phyloP scores from a whole-genome alignment of 2,329 filamentous ascomycete genomes.

The Dothideomycetes sp. region DNA sequence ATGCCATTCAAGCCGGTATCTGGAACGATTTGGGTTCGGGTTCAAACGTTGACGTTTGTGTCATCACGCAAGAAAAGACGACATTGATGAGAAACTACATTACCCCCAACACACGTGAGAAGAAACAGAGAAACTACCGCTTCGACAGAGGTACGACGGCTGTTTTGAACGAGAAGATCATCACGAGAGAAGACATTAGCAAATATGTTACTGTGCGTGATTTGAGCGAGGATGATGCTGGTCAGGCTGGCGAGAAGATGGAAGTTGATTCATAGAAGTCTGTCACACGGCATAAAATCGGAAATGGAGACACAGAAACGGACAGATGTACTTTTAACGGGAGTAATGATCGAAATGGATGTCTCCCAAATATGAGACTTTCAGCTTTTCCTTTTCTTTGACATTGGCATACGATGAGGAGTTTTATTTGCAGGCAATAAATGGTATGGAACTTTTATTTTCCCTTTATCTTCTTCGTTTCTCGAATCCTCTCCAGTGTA shows the following conservation, averaged over 20 bases:
- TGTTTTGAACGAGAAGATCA: conserved; percentile 90
- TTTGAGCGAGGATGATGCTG: conserved; percentile 58
- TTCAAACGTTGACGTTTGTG: conserved; percentile 92
- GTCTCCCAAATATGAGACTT: too few relatives aligned
- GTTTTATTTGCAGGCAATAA: too few relatives aligned
- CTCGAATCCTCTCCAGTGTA: too few relatives aligned
- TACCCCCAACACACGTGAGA: conserved; percentile 80
- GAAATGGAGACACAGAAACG: too few relatives aligned
- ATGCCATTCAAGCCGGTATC: conserved; percentile 92
- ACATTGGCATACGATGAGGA: too few relatives aligned
- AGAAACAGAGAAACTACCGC: conserved; percentile 88
- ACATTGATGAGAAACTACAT: conserved; percentile 87
- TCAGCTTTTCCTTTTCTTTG: too few relatives aligned
- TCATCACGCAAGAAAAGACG: conserved; percentile 94
- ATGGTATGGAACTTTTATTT: too few relatives aligned
- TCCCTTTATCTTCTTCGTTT: too few relatives aligned
- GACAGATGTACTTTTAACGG: too few relatives aligned
- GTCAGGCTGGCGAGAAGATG: conserved; percentile 53
- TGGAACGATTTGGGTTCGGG: conserved; percentile 97
- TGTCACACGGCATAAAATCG: too few relatives aligned
- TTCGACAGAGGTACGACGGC: conserved; percentile 91
- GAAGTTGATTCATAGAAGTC: conserved; percentile 45
- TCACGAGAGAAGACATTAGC: conserved; percentile 85
- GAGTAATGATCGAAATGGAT: too few relatives aligned
- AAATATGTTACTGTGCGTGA: conserved; percentile 92